Percentiles rank a stretch among this genome's conserved stretches.
Evolutionary conservation across 345 rosid genomes (phyloP).

Genomic region (Tarenaya hassleriana): DNA sequence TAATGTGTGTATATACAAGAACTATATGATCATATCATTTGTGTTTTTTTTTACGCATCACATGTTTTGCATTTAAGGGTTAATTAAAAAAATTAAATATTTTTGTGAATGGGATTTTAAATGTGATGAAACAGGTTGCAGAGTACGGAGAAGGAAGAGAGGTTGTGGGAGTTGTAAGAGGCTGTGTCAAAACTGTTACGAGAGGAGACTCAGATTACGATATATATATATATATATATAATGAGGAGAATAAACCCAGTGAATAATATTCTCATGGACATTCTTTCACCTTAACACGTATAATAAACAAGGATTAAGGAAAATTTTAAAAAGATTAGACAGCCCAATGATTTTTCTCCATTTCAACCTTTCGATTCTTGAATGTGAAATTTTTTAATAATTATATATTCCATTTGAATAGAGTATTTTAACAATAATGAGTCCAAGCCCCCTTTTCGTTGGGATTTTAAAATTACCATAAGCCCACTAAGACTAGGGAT

Average conservation of each 20-base stretch:
- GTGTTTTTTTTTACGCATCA: background rate
- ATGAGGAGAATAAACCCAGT: background rate
- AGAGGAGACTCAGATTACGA: slow-evolving; percentile 38
- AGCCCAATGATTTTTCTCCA: too few relatives aligned
- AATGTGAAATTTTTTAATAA: background rate
- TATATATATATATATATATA: slow-evolving; percentile 6
- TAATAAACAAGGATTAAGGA: background rate
- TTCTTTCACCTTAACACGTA: background rate
- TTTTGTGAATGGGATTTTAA: background rate
- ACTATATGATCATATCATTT: background rate
- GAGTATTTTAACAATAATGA: too few relatives aligned
- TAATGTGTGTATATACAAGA: too few relatives aligned
- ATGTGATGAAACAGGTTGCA: slow-evolving; percentile 43
- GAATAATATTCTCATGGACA: slow-evolving; percentile 3
- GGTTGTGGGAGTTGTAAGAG: slow-evolving; percentile 63
- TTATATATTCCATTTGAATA: background rate
- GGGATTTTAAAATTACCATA: slow-evolving; percentile 1
- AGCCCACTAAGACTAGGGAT: background rate
- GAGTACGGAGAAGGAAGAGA: slow-evolving; percentile 47
- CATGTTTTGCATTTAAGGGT: background rate
- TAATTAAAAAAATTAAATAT: background rate
- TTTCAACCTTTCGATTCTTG: background rate
- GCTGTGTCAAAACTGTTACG: slow-evolving; percentile 54
- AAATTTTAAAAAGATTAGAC: too few relatives aligned
- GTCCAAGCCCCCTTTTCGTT: too few relatives aligned